phyloP scores from a whole-genome alignment of 345 rosid genomes.

The Gossypium ekmanianum region DNA sequence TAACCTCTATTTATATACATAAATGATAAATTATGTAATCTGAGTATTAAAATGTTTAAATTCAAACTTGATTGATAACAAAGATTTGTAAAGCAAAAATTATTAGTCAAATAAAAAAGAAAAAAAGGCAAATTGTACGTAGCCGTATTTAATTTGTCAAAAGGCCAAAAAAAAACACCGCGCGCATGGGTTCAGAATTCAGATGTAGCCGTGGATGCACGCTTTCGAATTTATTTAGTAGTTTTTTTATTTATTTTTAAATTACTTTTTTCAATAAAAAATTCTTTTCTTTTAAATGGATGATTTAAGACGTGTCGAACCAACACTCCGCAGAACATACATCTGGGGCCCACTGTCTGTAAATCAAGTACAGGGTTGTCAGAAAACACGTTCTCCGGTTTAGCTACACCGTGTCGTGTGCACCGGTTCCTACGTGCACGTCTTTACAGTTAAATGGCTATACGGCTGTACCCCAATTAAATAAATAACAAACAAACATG shows the following conservation, averaged over 20 bases:
- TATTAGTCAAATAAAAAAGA: too few species aligned
- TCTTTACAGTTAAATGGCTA: neutral
- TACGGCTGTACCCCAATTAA: too few species aligned
- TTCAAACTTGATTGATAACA: too few species aligned
- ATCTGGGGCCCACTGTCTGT: constrained; percentile 16
- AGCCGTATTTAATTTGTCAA: constrained; percentile 37
- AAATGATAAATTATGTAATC: too few species aligned
- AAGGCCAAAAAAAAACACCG: neutral
- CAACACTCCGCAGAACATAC: constrained; percentile 9
- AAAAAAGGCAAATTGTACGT: neutral
- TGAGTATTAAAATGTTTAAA: too few species aligned
- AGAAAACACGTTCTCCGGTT: constrained; percentile 39
- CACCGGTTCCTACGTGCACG: constrained; percentile 22
- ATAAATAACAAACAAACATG: too few species aligned
- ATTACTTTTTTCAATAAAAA: neutral
- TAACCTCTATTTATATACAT: too few species aligned
- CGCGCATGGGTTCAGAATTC: constrained; percentile 25
- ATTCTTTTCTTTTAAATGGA: neutral
- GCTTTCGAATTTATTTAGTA: constrained; percentile 24
- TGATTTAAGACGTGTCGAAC: constrained; percentile 15
- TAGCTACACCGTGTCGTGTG: constrained; percentile 5
- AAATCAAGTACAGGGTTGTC: constrained; percentile 34
- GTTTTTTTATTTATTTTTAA: neutral
- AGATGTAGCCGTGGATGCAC: constrained; percentile 28
- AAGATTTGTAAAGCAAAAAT: too few species aligned